Evolutionary conservation across 2,329 filamentous ascomycete genomes (phyloP).

Genomic region (Daldinia sp.): DNA sequence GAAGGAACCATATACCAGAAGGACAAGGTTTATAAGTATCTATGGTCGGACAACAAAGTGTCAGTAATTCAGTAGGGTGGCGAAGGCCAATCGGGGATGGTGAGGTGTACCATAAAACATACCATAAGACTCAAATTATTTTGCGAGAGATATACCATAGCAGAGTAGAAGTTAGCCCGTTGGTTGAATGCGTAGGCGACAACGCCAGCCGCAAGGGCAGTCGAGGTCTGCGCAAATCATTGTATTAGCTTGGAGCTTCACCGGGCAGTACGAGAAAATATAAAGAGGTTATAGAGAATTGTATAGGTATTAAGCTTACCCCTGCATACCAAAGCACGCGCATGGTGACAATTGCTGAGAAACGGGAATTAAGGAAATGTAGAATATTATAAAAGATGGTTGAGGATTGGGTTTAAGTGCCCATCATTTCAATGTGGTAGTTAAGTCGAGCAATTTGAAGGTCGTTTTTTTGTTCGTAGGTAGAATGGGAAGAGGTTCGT

Average conservation of each 20-base stretch:
- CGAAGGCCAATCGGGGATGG: constrained; percentile 13
- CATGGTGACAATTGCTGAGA: constrained; percentile 58
- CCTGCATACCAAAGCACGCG: constrained; percentile 71
- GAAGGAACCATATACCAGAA: constrained; percentile 82
- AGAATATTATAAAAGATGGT: constrained; percentile 35
- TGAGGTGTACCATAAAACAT: constrained; percentile 47
- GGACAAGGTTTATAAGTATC: constrained; percentile 91
- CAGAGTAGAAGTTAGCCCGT: constrained; percentile 97
- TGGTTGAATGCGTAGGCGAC: constrained; percentile 93
- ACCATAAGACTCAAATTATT: constrained; percentile 96
- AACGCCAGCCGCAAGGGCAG: constrained; percentile 84
- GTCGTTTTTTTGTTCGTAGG: constrained; percentile 33
- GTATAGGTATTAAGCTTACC: constrained; percentile 57
- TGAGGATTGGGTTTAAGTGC: constrained; percentile 49
- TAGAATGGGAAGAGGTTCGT: not conserved
- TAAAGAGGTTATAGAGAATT: constrained; percentile 18
- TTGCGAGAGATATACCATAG: constrained; percentile 95
- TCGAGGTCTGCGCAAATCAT: constrained; percentile 71
- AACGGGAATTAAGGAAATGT: constrained; percentile 29
- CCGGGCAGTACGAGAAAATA: not conserved
- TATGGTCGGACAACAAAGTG: constrained; percentile 51
- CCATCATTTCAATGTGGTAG: constrained; percentile 51
- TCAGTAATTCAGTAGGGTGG: constrained; percentile 27
- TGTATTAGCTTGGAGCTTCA: constrained; percentile 30
- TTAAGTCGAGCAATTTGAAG: constrained; percentile 11